These are phyloP conservation scores for Pseudoneurospora amorphoporcata DNA, from an alignment of 495 filamentous ascomycete species.

Conservation along the genomic window DNA sequence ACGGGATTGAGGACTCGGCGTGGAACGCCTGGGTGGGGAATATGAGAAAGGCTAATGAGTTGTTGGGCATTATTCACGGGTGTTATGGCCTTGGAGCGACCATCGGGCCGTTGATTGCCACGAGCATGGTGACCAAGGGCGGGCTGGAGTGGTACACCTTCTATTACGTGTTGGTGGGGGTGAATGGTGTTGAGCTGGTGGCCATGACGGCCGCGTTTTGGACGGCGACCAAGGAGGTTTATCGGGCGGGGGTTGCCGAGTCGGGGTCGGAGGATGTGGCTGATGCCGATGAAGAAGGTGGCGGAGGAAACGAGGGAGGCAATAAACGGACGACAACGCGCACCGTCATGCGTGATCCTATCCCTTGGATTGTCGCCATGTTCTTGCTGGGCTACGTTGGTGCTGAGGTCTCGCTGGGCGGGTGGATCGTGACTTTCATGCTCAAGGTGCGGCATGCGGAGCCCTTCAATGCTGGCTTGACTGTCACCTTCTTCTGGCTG, in stretches of 20 bases:
- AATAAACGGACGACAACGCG: slow-evolving; percentile 24
- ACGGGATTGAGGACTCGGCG: slow-evolving; percentile 58
- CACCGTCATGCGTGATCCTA: slow-evolving; percentile 19
- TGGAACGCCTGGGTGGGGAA: slow-evolving; percentile 82
- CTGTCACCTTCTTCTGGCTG: slow-evolving; percentile 77
- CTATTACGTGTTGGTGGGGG: slow-evolving; percentile 55
- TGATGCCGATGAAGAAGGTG: slow-evolving; percentile 13
- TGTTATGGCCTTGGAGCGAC: slow-evolving; percentile 69
- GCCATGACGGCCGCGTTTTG: slow-evolving; percentile 53
- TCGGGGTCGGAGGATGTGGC: background rate
- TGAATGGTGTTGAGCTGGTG: slow-evolving; percentile 50
- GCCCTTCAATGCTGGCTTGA: slow-evolving; percentile 62
- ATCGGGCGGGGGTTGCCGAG: slow-evolving; percentile 32
- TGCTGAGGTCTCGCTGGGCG: slow-evolving; percentile 73
- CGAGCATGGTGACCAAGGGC: slow-evolving; percentile 54
- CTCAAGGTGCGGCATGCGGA: slow-evolving; percentile 63
- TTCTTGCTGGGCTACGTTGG: slow-evolving; percentile 79
- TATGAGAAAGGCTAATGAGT: slow-evolving; percentile 56
- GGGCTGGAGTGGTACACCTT: slow-evolving; percentile 51
- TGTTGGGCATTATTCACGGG: slow-evolving; percentile 64
- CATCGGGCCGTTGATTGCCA: slow-evolving; percentile 66
- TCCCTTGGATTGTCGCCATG: slow-evolving; percentile 67
- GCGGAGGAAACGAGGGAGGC: slow-evolving; percentile 6
- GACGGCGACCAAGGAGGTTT: slow-evolving; percentile 49
- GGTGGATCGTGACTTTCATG: slow-evolving; percentile 85